Evolutionary conservation across 176 grass and related monocot species (phyloP).

Genomic region (Zoysia pacifica): DNA sequence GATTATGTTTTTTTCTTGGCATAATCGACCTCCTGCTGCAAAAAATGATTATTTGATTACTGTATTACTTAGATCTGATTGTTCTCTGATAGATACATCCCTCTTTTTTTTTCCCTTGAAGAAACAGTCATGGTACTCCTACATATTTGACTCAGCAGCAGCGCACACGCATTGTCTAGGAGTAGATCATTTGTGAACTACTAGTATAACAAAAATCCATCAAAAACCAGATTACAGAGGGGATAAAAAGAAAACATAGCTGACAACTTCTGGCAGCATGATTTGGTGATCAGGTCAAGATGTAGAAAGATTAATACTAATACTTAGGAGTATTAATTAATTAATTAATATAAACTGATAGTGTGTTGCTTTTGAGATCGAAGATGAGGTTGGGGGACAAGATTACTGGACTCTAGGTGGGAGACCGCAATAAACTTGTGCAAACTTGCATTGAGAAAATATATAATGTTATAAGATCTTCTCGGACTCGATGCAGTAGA

Average conservation of each 20-base stretch:
- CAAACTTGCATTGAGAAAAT: conserved; percentile 18
- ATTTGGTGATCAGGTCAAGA: conserved; percentile 9
- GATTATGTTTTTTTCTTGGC: background rate
- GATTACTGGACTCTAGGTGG: conserved; percentile 30
- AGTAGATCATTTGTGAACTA: no score
- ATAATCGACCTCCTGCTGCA: background rate
- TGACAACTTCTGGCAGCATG: background rate
- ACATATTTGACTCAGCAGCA: background rate
- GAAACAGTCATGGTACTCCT: conserved; percentile 8
- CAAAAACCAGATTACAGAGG: background rate
- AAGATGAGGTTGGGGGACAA: conserved; percentile 41
- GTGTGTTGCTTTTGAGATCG: conserved; percentile 37
- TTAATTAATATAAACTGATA: background rate
- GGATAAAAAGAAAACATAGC: no score
- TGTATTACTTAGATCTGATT: conserved; percentile 38
- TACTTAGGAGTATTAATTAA: no score
- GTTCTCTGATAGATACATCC: background rate
- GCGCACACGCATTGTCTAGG: no score
- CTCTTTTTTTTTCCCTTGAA: conserved; percentile 1
- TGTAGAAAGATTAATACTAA: conserved; percentile 4
- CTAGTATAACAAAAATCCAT: no score
- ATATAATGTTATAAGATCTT: background rate
- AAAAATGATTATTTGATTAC: conserved; percentile 2
- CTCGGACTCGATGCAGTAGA: background rate
- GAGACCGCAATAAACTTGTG: background rate